A percentile compares a stretch with the other conserved stretches of the same genome.
These are phyloP conservation scores for Candida boleticola DNA, from an alignment of 805 yeast genomes.

Conservation along the genomic window DNA sequence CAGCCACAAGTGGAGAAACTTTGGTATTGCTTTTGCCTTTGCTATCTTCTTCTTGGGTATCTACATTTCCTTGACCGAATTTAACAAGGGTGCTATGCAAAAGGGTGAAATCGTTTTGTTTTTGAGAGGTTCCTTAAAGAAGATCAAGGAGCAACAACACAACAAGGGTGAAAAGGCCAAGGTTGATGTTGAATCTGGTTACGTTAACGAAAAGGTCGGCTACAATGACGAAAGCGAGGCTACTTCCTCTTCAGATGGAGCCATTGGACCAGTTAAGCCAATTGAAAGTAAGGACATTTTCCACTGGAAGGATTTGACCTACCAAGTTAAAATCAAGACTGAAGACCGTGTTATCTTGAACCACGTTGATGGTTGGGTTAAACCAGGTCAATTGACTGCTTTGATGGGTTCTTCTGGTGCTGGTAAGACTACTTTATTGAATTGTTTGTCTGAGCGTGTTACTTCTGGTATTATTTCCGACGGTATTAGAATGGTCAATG, in stretches of 20 bases:
- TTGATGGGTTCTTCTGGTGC: constrained; percentile 89
- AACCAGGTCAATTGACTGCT: constrained; percentile 80
- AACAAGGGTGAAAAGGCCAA: constrained; percentile 10
- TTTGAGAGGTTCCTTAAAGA: constrained; percentile 27
- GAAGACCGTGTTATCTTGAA: constrained; percentile 40
- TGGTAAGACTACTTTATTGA: constrained; percentile 76
- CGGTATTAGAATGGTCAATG: constrained; percentile 62
- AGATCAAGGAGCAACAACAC: constrained; percentile 21
- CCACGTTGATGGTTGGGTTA: constrained; percentile 60
- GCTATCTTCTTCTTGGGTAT: constrained; percentile 39
- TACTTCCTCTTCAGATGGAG: constrained; percentile 9
- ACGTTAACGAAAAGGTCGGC: constrained; percentile 23
- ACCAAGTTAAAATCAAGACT: constrained; percentile 35
- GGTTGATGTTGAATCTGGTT: constrained; percentile 20
- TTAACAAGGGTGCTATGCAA: constrained; percentile 43
- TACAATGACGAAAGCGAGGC: constrained; percentile 29
- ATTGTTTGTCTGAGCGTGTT: constrained; percentile 69
- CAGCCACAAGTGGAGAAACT: constrained; percentile 75
- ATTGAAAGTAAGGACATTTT: constrained; percentile 19
- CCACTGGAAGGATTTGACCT: constrained; percentile 40
- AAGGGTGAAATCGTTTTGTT: constrained; percentile 39
- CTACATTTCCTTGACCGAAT: constrained; percentile 34
- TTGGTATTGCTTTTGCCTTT: constrained; percentile 63
- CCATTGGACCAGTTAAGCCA: background rate
- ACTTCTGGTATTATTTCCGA: constrained; percentile 71